Percentiles rank a stretch among this genome's conserved stretches.
These are phyloP conservation scores for Beauveria bassiana DNA, from an alignment of 2,329 filamentous ascomycete species.

Conservation along the genomic window DNA sequence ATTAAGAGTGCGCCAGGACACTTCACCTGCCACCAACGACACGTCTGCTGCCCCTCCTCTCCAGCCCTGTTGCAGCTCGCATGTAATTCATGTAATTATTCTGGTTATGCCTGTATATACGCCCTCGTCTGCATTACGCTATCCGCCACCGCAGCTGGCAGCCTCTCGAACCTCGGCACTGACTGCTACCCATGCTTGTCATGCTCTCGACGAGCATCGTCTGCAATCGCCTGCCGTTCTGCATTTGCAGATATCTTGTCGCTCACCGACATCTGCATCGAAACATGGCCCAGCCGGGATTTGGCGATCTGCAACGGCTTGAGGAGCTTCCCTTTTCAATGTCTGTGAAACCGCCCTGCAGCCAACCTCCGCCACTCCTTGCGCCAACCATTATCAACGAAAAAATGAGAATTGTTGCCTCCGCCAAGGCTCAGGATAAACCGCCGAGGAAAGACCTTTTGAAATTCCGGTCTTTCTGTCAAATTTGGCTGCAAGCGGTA, in stretches of 20 bases:
- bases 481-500: neutral
- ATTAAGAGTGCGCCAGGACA: neutral
- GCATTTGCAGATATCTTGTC: neutral
- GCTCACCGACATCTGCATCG: slow-evolving; percentile 3
- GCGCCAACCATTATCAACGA: neutral
- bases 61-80: slow-evolving; percentile 7
- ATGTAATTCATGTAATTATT: neutral
- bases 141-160: neutral
- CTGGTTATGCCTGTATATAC: neutral
- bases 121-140: neutral
- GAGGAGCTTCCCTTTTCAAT: slow-evolving; percentile 3
- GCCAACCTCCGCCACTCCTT: neutral
- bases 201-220: neutral
- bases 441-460: slow-evolving; percentile 2
- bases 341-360: slow-evolving; percentile 6
- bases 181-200: neutral
- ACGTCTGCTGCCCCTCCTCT: neutral
- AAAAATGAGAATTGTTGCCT: neutral
- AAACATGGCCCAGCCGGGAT: neutral
- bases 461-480: neutral
- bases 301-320: slow-evolving; percentile 1
- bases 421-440: slow-evolving; percentile 1
- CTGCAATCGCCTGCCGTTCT: neutral
- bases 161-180: neutral
- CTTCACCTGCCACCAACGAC: neutral